These are phyloP conservation scores for Trypanosoma brucei DNA, from an alignment of 208 protist genomes.

Conservation along the genomic window DNA sequence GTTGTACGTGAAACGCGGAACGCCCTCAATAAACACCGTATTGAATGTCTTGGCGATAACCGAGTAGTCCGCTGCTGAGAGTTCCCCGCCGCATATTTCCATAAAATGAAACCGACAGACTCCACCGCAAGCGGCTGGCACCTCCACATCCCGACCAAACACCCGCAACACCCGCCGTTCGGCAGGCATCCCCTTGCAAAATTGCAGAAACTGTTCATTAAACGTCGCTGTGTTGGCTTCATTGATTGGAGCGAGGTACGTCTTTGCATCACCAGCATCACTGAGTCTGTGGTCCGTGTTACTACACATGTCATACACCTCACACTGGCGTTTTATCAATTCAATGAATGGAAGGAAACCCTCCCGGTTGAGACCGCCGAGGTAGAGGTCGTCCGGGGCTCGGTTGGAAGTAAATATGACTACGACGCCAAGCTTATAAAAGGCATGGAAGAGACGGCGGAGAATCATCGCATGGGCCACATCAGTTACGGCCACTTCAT, in stretches of 20 bases:
- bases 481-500: conserved; percentile 91
- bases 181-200: conserved; percentile 81
- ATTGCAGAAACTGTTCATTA: conserved; percentile 67
- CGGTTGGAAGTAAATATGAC: conserved; percentile 94
- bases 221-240: conserved; percentile 60
- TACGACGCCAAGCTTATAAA: conserved; percentile 90
- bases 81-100: conserved; percentile 65
- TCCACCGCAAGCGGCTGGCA: conserved; percentile 54
- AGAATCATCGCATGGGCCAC: conserved; percentile 96
- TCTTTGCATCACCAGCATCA: conserved; percentile 50
- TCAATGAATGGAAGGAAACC: conserved; percentile 95
- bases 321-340: conserved; percentile 80
- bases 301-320: conserved; percentile 87
- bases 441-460: conserved; percentile 85
- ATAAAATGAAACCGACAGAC: conserved; percentile 82
- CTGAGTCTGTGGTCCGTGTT: conserved; percentile 90
- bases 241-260: conserved; percentile 64
- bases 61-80: conserved; percentile 81
- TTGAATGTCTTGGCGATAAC: conserved; percentile 85
- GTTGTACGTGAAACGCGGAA: conserved; percentile 74
- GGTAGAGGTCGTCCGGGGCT: conserved; percentile 82
- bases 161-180: conserved; percentile 42
- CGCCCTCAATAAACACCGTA: conserved; percentile 83
- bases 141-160: conserved; percentile 76
- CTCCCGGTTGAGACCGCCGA: conserved; percentile 90